Base-by-base conservation (phyloP, 306 rosid genomes). In the Corylus avellana region DNA sequence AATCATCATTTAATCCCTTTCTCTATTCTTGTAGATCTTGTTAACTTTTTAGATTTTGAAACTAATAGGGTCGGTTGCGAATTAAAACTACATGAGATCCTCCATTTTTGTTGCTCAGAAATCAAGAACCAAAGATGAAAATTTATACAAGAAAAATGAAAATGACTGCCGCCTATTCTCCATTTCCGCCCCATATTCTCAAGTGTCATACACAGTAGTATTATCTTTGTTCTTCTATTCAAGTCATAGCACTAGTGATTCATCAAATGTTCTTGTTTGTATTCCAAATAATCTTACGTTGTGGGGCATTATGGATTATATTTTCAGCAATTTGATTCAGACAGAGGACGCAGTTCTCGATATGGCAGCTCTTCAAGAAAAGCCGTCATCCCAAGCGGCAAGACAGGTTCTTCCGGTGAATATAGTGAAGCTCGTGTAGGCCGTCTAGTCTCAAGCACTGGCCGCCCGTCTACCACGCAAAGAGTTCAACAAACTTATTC, bases 341-440 rank as follows among this genome's bases (percentile, higher is more conserved):
- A 92, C 72, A 93, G 83, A 85, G 93, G 86, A 18, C 97, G 91
- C 57, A 79, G 78, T 81, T 42, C 95, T 59, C 89, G 97, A 71
- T 90, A 91, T 78, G 97, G 93, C n/a, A 96, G 99, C 93, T 83
- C 78, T 78, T 93, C 99, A 47, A 91, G 94, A 86, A 96, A 78
- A 83, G 93, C 91, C 51, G 12, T 89, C 20, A 57, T 83, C 75
- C 22, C 97, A 71, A 87, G 89, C 64, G 86, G 84, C 83, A 93
- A 74, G 93, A 90, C 84, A 37, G 55, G 87, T 73, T 86, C 96
- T 50, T 91, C 99, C 4, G 94, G 83, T 48, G 97, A 93, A 62
- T 83, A 85, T 80, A 85, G 85, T 4, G 94, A 90, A 68, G 80
- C 82, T 51, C 98, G 99, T 2, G 61, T 86, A 8, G 80, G 88